Base-by-base conservation (phyloP, 2,329 filamentous ascomycete genomes). In the Pyrenophora seminiperda region DNA sequence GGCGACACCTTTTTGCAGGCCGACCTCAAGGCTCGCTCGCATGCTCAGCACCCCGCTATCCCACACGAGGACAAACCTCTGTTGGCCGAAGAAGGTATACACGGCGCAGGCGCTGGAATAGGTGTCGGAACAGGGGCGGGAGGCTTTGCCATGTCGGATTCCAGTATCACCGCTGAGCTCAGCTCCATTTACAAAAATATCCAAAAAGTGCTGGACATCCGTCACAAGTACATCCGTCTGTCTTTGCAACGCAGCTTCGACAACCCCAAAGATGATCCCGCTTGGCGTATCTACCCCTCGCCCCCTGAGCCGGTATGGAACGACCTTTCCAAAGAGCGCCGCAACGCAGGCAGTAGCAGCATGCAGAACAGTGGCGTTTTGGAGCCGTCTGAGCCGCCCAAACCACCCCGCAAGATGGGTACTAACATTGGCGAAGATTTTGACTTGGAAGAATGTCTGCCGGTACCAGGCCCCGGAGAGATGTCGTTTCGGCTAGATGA, bases 381-480 rank as follows among this genome's bases (percentile, higher is more conserved):
- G 38, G 60, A 75, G 36, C 61, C 63, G 5, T 52, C 55, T 9
- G 71, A 71, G 45, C 57, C 65, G 6, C 46, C 65, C 52, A 75
- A 78, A 19, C 75, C 77, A 7, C 87, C 83, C 59, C 84, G 93
- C 62, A 97, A 97, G 73, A 89, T 90, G 61, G 93, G 93, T 3
- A 83, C 93, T 61, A 85, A 96, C 66, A 91, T 97, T 64, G 94
- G 94, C 9, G 90, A 92, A 66, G 93, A 97, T 70, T 99, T 99
- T 68, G 82, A 90, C 53, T 83, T 96, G 70, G 82, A 87, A 1
- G 90, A 96, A 58, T 73, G 89, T 42, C 72, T 89, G 43, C 91
- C 92, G 0, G 75, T 96, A 1, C 91, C 93, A 0, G 82, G 79
- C 3, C 72, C 83, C 20, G 86, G 87, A 37, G 83, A 87, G 53